Percentiles rank a stretch among this genome's conserved stretches.
These are phyloP conservation scores for Trypanosoma rangeli DNA, from an alignment of 208 protist genomes.

Conservation along the genomic window DNA sequence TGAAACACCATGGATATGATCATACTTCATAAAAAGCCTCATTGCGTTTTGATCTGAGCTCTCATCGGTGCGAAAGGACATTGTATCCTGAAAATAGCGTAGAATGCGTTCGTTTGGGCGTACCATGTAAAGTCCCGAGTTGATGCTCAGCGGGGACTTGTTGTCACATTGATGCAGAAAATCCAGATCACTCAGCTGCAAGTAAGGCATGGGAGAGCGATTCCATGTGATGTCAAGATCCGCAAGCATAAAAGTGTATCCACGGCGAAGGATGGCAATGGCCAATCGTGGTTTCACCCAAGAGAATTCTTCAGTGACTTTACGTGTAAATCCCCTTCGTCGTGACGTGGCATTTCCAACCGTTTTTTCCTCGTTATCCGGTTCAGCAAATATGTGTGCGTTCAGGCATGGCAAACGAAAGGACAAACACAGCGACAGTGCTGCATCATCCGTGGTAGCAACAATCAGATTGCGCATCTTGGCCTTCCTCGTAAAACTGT, in stretches of 20 bases:
- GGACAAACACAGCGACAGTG: slow-evolving; percentile 20
- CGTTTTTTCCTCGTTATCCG: not conserved
- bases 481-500: slow-evolving; percentile 26
- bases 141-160: slow-evolving; percentile 15
- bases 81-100: slow-evolving; percentile 22
- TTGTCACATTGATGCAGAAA: slow-evolving; percentile 35
- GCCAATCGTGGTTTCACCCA: slow-evolving; percentile 40
- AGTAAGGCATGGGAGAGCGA: slow-evolving; percentile 16
- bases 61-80: slow-evolving; percentile 31
- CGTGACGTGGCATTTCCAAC: not conserved
- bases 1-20: slow-evolving; percentile 32
- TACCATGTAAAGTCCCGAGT: slow-evolving; percentile 37
- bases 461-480: slow-evolving; percentile 30
- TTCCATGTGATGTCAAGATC: slow-evolving; percentile 39
- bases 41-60: slow-evolving; percentile 33
- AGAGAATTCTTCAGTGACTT: slow-evolving; percentile 35
- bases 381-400: slow-evolving; percentile 27
- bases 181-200: slow-evolving; percentile 10
- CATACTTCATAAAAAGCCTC: slow-evolving; percentile 33
- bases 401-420: slow-evolving; percentile 33
- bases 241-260: slow-evolving; percentile 26
- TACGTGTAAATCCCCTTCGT: slow-evolving; percentile 19
- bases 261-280: slow-evolving; percentile 28
- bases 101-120: slow-evolving; percentile 1
- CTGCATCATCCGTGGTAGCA: slow-evolving; percentile 25